Percentiles rank a stretch among this genome's conserved stretches.
Conservation (phyloP, 495 filamentous ascomycete genomes). For the Paragyromitra xinjiangensis region DNA sequence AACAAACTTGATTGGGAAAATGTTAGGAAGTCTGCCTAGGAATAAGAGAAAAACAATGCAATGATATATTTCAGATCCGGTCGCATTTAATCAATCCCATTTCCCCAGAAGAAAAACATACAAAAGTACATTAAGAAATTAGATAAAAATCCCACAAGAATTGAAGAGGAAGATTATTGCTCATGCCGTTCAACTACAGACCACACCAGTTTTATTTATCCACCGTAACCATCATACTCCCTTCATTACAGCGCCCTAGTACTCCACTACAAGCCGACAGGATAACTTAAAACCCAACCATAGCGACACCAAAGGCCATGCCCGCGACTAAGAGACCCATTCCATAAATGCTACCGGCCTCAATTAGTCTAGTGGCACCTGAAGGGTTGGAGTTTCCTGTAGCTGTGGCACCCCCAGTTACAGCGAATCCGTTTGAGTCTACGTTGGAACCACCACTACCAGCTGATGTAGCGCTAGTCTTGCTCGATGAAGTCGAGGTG, state of each 20-base stretch:
- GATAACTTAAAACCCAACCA: constrained; percentile 48
- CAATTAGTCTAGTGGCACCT: constrained; percentile 33
- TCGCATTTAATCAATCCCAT: constrained; percentile 19
- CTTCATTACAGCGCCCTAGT: constrained; percentile 1
- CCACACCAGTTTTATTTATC: constrained; percentile 23
- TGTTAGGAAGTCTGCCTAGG: neutral
- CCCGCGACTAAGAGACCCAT: constrained; percentile 52
- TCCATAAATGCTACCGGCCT: constrained; percentile 50
- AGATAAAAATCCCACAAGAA: constrained; percentile 25
- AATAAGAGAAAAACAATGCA: constrained; percentile 3
- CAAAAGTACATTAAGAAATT: constrained; percentile 34
- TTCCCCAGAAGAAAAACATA: constrained; percentile 1
- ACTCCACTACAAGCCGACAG: neutral
- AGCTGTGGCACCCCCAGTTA: constrained; percentile 57
- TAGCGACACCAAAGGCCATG: constrained; percentile 44
- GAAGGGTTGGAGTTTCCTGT: neutral
- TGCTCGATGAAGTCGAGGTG: constrained; percentile 59
- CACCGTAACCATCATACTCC: constrained; percentile 10
- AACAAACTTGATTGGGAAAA: neutral
- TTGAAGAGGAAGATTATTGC: constrained; percentile 28
- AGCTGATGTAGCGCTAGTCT: constrained; percentile 53
- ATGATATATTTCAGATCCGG: constrained; percentile 14
- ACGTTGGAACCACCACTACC: constrained; percentile 45
- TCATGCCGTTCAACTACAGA: constrained; percentile 28
- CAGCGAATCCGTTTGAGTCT: constrained; percentile 54